Evolutionary conservation across 192 early-diverging fungal species (phyloP).

Genomic region (Backusella sp.): DNA sequence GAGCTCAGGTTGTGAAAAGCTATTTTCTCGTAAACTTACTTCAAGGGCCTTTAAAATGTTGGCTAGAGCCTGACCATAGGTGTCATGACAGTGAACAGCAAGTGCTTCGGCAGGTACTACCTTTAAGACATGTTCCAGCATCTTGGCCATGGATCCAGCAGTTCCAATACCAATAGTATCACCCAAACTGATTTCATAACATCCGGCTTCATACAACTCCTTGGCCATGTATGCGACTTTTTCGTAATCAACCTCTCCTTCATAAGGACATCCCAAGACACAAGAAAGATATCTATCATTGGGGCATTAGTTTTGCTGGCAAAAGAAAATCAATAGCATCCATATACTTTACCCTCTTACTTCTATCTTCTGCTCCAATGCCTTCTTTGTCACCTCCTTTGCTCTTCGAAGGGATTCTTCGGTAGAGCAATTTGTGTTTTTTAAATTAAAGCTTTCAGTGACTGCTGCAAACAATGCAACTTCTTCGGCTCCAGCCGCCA

Average conservation of each 20-base stretch:
- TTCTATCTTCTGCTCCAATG: conserved; percentile 58
- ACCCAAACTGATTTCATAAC: conserved; percentile 94
- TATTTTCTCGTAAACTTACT: conserved; percentile 25
- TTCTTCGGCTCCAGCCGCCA: conserved; percentile 77
- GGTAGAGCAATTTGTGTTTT: conserved; percentile 93
- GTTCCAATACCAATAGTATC: conserved; percentile 96
- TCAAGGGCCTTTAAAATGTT: conserved; percentile 85
- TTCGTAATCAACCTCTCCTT: conserved; percentile 69
- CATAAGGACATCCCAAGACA: conserved; percentile 93
- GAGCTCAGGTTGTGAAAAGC: background rate
- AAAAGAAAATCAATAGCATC: no score
- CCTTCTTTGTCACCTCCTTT: conserved; percentile 59
- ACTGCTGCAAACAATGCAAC: conserved; percentile 92
- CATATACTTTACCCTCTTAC: conserved; percentile 66
- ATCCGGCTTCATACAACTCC: conserved; percentile 82
- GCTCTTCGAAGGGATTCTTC: conserved; percentile 78
- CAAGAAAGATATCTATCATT: conserved; percentile 79
- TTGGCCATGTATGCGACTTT: conserved; percentile 73
- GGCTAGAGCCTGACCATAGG: conserved; percentile 93
- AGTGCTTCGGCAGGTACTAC: conserved; percentile 73
- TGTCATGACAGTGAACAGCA: conserved; percentile 96
- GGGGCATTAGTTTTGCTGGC: background rate
- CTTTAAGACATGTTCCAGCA: conserved; percentile 70
- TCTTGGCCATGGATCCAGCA: conserved; percentile 58
- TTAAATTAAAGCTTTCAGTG: conserved; percentile 82